A percentile compares a stretch with the other conserved stretches of the same genome.
Evolutionary conservation across 2,329 filamentous ascomycete species (phyloP).

Genomic region (Trichoderma simmonsii): DNA sequence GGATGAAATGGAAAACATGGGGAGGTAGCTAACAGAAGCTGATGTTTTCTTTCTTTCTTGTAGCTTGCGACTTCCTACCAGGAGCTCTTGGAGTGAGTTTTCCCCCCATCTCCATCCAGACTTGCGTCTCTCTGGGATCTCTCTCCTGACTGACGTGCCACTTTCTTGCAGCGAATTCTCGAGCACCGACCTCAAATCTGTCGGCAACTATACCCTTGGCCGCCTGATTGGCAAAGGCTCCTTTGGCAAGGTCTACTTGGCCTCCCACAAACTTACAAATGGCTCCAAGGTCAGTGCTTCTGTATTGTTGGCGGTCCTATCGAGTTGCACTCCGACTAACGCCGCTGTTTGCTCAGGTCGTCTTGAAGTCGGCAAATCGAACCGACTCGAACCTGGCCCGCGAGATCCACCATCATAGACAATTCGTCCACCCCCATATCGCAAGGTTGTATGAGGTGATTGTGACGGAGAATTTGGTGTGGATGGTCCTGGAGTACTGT

Average conservation of each 20-base stretch:
- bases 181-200: slow-evolving; percentile 82
- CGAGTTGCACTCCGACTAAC: slow-evolving; percentile 19
- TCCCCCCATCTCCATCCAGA: too few relatives aligned
- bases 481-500: slow-evolving; percentile 96
- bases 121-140: neutral
- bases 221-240: slow-evolving; percentile 94
- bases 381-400: slow-evolving; percentile 92
- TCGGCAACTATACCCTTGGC: slow-evolving; percentile 92
- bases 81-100: slow-evolving; percentile 82
- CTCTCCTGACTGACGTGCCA: slow-evolving; percentile 8
- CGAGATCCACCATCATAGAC: slow-evolving; percentile 97
- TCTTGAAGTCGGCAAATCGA: slow-evolving; percentile 96
- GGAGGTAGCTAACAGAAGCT: neutral
- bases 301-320: neutral
- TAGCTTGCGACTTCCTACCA: slow-evolving; percentile 97
- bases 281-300: slow-evolving; percentile 73
- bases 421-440: slow-evolving; percentile 97
- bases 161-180: slow-evolving; percentile 73
- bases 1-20: neutral
- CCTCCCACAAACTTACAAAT: slow-evolving; percentile 95
- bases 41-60: too few relatives aligned
- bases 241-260: slow-evolving; percentile 97
- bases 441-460: slow-evolving; percentile 96
- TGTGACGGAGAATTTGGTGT: slow-evolving; percentile 90
- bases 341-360: slow-evolving; percentile 60